A percentile compares a stretch with the other conserved stretches of the same genome.
These are phyloP conservation scores for Sorghum bicolor DNA, from an alignment of 176 grass and related monocot species.

Conservation along the genomic window DNA sequence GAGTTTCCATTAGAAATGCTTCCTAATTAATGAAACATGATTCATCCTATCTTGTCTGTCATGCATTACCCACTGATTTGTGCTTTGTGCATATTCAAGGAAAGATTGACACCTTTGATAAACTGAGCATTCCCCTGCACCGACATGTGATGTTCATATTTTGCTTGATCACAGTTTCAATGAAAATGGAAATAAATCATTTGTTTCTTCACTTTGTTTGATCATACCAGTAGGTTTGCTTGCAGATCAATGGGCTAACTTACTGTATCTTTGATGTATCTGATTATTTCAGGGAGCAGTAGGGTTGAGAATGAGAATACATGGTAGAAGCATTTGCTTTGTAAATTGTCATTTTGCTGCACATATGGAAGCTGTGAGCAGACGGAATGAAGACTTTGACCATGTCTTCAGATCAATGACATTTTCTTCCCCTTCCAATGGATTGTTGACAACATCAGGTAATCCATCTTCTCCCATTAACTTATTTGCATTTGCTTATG, in stretches of 20 bases:
- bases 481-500: constrained; percentile 27
- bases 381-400: constrained; percentile 88
- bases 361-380: constrained; percentile 87
- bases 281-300: constrained; percentile 70
- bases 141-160: not conserved
- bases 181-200: constrained; percentile 16
- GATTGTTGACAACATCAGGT: constrained; percentile 57
- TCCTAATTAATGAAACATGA: not conserved
- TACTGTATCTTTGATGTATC: constrained; percentile 30
- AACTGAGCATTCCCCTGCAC: not conserved
- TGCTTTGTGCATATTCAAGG: not conserved
- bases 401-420: constrained; percentile 83
- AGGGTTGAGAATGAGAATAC: constrained; percentile 86
- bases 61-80: not conserved
- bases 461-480: constrained; percentile 24
- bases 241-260: not conserved
- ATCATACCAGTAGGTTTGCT: not conserved
- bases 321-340: constrained; percentile 71
- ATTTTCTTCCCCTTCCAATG: constrained; percentile 46
- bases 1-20: not conserved
- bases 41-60: not conserved
- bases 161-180: not conserved
- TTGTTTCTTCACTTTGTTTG: not conserved
- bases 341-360: constrained; percentile 97
- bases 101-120: not conserved